Conservation (phyloP, 352 stramenopile species). For the Phytophthora pisi region DNA sequence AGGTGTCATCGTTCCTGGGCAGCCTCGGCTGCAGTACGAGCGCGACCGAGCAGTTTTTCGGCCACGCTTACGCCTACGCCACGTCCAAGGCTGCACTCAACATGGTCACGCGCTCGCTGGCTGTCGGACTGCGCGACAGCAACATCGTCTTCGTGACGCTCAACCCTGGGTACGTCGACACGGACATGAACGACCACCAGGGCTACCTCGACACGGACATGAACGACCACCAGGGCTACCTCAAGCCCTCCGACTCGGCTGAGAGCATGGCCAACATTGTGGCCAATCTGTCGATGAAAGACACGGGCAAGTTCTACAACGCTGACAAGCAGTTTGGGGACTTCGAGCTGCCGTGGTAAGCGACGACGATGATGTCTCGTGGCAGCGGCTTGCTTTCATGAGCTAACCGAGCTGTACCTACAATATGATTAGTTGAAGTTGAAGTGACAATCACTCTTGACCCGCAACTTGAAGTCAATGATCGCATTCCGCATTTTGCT, state of each 20-base stretch:
- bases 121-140: conserved; percentile 39
- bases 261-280: conserved; percentile 32
- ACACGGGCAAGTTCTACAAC: conserved; percentile 41
- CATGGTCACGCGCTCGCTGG: conserved; percentile 51
- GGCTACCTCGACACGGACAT: conserved; percentile 41
- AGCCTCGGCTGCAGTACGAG: conserved; percentile 48
- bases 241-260: conserved; percentile 30
- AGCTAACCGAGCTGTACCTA: neutral
- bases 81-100: conserved; percentile 73
- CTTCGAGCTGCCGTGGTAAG: conserved; percentile 38
- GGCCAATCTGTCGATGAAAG: conserved; percentile 16
- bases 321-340: conserved; percentile 18
- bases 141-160: conserved; percentile 40
- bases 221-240: conserved; percentile 29
- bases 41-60: conserved; percentile 7
- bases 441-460: too few relatives aligned
- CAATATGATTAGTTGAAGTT: neutral
- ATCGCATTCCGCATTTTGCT: neutral
- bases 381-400: neutral
- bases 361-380: neutral
- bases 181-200: conserved; percentile 38
- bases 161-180: conserved; percentile 46
- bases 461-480: neutral
- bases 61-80: conserved; percentile 60
- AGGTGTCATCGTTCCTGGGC: conserved; percentile 55